These are phyloP conservation scores for Ophiocordyceps polyrhachis-furcata DNA, from an alignment of 2,329 filamentous ascomycete genomes.

Conservation along the genomic window DNA sequence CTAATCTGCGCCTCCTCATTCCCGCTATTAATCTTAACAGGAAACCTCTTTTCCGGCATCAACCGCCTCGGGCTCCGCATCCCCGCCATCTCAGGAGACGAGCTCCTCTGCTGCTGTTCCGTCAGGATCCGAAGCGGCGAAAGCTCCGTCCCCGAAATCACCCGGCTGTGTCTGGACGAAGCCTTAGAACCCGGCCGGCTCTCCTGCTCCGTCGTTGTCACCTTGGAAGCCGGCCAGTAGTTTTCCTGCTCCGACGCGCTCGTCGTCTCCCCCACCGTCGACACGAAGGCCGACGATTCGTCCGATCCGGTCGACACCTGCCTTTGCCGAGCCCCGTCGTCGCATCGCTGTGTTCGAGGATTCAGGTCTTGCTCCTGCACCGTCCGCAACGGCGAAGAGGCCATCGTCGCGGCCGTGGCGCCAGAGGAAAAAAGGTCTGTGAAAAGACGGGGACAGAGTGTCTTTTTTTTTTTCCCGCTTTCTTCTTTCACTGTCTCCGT, in stretches of 20 bases:
- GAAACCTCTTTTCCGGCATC: slow-evolving; percentile 39
- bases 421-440: background rate
- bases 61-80: slow-evolving; percentile 25
- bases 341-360: background rate
- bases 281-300: slow-evolving; percentile 11
- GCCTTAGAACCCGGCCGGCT: slow-evolving; percentile 23
- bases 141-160: slow-evolving; percentile 36
- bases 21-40: slow-evolving; percentile 35
- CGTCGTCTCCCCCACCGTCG: slow-evolving; percentile 13
- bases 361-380: slow-evolving; percentile 8
- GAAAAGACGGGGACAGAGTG: too few species aligned
- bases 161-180: slow-evolving; percentile 26
- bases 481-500: too few species aligned
- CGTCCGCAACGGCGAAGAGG: slow-evolving; percentile 4
- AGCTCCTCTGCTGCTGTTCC: slow-evolving; percentile 9
- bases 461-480: too few species aligned
- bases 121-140: slow-evolving; percentile 38
- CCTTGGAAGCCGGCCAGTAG: slow-evolving; percentile 7
- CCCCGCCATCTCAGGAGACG: slow-evolving; percentile 8
- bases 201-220: background rate
- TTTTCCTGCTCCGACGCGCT: slow-evolving; percentile 23
- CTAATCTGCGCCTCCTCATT: slow-evolving; percentile 4
- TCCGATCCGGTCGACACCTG: slow-evolving; percentile 2
- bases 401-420: background rate
- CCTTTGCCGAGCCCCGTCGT: background rate